phyloP scores from a whole-genome alignment of 805 yeast genomes.

The Phaffomyces thermotolerans region DNA sequence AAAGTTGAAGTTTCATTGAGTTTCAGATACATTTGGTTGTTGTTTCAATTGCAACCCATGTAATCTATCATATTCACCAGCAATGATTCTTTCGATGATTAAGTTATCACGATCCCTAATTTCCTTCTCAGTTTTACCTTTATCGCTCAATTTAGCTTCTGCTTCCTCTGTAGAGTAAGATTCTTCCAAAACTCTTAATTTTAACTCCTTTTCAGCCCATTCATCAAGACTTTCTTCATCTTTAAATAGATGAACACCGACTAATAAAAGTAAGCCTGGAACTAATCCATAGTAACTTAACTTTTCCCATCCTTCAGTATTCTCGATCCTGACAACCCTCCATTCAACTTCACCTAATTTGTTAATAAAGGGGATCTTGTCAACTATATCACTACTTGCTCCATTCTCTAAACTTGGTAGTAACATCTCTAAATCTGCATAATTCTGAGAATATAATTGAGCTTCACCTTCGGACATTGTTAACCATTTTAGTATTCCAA shows the following conservation, averaged over 20 bases:
- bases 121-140: conserved; percentile 42
- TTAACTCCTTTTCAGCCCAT: conserved; percentile 82
- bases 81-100: conserved; percentile 72
- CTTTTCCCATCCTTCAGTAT: conserved; percentile 81
- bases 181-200: conserved; percentile 67
- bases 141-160: conserved; percentile 33
- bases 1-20: too few species aligned
- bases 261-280: conserved; percentile 57
- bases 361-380: conserved; percentile 79
- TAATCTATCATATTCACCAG: conserved; percentile 76
- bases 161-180: conserved; percentile 46
- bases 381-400: conserved; percentile 59
- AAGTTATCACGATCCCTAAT: conserved; percentile 64
- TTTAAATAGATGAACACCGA: conserved; percentile 44
- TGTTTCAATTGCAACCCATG: conserved; percentile 46
- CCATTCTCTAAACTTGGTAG: conserved; percentile 37
- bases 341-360: conserved; percentile 73
- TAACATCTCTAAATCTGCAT: conserved; percentile 50
- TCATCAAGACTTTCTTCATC: conserved; percentile 47
- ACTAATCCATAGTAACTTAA: conserved; percentile 64
- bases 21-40: too few species aligned
- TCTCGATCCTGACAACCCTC: conserved; percentile 67
- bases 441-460: conserved; percentile 52
- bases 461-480: conserved; percentile 45
- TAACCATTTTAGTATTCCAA: conserved; percentile 40